Evolutionary conservation across 306 rosid species (phyloP).

Genomic region (Pyrus pyrifolia): DNA sequence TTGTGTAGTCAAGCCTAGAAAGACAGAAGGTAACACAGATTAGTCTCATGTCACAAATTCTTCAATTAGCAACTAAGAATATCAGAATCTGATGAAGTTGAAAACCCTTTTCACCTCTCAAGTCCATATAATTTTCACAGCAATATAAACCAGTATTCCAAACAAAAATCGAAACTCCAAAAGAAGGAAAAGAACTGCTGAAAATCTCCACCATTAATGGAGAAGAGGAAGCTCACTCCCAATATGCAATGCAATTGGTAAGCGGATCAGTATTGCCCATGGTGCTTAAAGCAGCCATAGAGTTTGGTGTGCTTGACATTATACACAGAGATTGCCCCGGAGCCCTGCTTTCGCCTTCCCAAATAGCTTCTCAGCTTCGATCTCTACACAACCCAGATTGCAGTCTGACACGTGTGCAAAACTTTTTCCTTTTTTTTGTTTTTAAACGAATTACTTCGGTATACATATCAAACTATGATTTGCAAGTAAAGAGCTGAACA

Average conservation of each 20-base stretch:
- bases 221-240: slow-evolving; percentile 4
- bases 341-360: slow-evolving; percentile 11
- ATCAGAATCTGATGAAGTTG: neutral
- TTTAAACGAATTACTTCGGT: neutral
- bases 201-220: neutral
- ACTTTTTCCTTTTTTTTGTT: neutral
- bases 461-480: neutral
- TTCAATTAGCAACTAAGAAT: neutral
- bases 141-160: neutral
- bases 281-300: slow-evolving; percentile 22
- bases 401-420: neutral
- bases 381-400: neutral
- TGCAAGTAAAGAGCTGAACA: neutral
- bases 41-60: neutral
- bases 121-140: neutral
- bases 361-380: slow-evolving; percentile 16
- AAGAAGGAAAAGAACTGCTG: neutral
- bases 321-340: slow-evolving; percentile 12
- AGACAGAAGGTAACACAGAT: neutral
- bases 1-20: neutral
- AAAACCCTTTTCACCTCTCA: neutral
- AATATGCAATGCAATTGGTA: slow-evolving; percentile 13
- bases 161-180: neutral
- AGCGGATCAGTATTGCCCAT: slow-evolving; percentile 12
- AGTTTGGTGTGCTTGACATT: slow-evolving; percentile 25